Conservation (phyloP, 805 yeast species). For the Cyberlindnera lachancei region DNA sequence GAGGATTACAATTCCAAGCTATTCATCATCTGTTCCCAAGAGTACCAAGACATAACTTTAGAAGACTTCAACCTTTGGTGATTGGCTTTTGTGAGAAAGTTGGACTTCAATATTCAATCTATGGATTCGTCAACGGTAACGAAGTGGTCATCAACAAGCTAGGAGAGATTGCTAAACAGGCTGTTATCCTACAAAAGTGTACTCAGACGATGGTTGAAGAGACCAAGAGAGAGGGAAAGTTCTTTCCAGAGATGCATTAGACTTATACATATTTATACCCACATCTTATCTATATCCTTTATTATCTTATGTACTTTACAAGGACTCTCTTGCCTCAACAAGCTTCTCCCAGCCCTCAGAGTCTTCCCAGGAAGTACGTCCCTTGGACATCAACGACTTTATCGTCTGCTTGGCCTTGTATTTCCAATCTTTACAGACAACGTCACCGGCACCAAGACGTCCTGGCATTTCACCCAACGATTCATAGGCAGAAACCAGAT, state of each 20-base stretch:
- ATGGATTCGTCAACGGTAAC: slow-evolving; percentile 79
- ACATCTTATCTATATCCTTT: too few relatives aligned
- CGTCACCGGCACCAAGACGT: slow-evolving; percentile 67
- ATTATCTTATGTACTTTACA: too few relatives aligned
- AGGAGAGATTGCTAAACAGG: slow-evolving; percentile 74
- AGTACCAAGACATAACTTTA: slow-evolving; percentile 79
- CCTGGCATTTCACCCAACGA: slow-evolving; percentile 82
- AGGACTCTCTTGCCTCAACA: slow-evolving; percentile 27
- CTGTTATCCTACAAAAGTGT: slow-evolving; percentile 68
- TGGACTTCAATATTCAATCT: slow-evolving; percentile 74
- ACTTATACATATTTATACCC: too few relatives aligned
- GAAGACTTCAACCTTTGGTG: slow-evolving; percentile 66
- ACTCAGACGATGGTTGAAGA: slow-evolving; percentile 55
- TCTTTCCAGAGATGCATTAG: slow-evolving; percentile 6
- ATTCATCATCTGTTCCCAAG: slow-evolving; percentile 88
- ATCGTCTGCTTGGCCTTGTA: slow-evolving; percentile 70
- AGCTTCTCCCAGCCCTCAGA: slow-evolving; percentile 69
- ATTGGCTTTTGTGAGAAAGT: slow-evolving; percentile 67
- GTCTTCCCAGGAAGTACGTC: slow-evolving; percentile 73
- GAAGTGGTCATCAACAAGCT: slow-evolving; percentile 59
- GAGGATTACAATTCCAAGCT: slow-evolving; percentile 89
- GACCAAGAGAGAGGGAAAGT: slow-evolving; percentile 23
- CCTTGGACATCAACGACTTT: slow-evolving; percentile 71
- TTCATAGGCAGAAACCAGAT: slow-evolving; percentile 79
- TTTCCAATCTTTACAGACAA: slow-evolving; percentile 91